phyloP scores from a whole-genome alignment of 2,329 filamentous ascomycete species.

The Paraphaeosphaeria minitans region DNA sequence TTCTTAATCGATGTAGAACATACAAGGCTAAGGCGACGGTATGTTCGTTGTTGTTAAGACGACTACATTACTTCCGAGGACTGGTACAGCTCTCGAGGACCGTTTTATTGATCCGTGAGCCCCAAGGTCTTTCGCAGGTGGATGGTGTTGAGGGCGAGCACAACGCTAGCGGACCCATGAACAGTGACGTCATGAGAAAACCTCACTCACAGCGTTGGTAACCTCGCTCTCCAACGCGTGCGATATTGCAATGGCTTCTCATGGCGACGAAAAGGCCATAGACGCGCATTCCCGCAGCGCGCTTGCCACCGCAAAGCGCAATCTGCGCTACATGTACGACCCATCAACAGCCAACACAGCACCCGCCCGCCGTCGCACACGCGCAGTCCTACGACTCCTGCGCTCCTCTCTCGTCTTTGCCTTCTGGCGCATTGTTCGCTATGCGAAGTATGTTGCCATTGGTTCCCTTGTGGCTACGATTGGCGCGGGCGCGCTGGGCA shows the following conservation, averaged over 20 bases:
- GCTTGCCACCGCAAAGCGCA: conserved; percentile 35
- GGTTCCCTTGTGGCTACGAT: conserved; percentile 48
- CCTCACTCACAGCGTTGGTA: not conserved
- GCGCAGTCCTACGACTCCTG: conserved; percentile 45
- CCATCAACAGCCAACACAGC: conserved; percentile 30
- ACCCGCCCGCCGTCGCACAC: conserved; percentile 45
- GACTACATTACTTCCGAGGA: not conserved
- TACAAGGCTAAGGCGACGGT: not conserved
- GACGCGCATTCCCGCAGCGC: conserved; percentile 31
- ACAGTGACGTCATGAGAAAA: not conserved
- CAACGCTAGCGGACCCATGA: not conserved
- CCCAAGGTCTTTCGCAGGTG: not conserved
- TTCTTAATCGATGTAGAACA: not conserved
- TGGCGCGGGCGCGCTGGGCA: conserved; percentile 45
- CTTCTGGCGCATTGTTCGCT: conserved; percentile 51
- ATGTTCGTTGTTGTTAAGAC: not conserved
- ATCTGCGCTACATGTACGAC: conserved; percentile 46
- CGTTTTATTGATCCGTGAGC: not conserved
- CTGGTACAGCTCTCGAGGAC: not conserved
- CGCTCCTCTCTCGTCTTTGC: conserved; percentile 49
- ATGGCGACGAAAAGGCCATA: conserved; percentile 19
- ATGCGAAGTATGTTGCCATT: conserved; percentile 52
- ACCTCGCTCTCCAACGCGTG: not conserved
- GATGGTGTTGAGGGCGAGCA: not conserved
- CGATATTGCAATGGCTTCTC: not conserved